These are phyloP conservation scores for Leptomonas pyrrhocoris DNA, from an alignment of 208 protist genomes.

Conservation along the genomic window DNA sequence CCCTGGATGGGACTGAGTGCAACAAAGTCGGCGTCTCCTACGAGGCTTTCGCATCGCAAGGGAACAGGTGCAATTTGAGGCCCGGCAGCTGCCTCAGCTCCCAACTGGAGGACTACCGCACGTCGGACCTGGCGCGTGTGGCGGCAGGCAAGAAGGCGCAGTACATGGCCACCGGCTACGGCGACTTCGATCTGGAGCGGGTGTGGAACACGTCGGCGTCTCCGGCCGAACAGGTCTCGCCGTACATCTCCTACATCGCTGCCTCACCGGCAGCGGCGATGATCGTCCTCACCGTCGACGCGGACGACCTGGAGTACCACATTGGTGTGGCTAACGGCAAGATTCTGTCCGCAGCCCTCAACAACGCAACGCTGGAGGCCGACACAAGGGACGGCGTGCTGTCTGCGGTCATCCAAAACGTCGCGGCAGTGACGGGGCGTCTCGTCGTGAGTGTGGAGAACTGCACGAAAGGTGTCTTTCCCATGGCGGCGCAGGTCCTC, in stretches of 20 bases:
- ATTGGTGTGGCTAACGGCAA: constrained; percentile 60
- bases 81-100: constrained; percentile 76
- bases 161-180: constrained; percentile 75
- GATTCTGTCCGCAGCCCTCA: constrained; percentile 55
- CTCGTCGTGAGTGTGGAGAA: constrained; percentile 51
- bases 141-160: constrained; percentile 36
- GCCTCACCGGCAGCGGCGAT: constrained; percentile 50
- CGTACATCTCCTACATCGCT: constrained; percentile 63
- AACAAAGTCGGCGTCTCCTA: constrained; percentile 92
- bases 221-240: constrained; percentile 21
- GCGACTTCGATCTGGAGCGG: constrained; percentile 44
- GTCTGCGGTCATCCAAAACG: constrained; percentile 64
- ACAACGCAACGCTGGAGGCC: constrained; percentile 30
- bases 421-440: constrained; percentile 52
- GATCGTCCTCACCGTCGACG: constrained; percentile 71
- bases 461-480: constrained; percentile 60
- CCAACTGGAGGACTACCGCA: constrained; percentile 85
- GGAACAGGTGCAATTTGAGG: constrained; percentile 59
- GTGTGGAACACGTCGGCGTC: neutral
- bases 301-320: constrained; percentile 80
- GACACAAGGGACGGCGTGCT: constrained; percentile 63
- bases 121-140: constrained; percentile 47
- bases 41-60: constrained; percentile 82
- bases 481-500: constrained; percentile 55
- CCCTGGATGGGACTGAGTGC: constrained; percentile 75